Evolutionary conservation across 2,329 filamentous ascomycete species (phyloP).

Genomic region (Blumeria hordei): DNA sequence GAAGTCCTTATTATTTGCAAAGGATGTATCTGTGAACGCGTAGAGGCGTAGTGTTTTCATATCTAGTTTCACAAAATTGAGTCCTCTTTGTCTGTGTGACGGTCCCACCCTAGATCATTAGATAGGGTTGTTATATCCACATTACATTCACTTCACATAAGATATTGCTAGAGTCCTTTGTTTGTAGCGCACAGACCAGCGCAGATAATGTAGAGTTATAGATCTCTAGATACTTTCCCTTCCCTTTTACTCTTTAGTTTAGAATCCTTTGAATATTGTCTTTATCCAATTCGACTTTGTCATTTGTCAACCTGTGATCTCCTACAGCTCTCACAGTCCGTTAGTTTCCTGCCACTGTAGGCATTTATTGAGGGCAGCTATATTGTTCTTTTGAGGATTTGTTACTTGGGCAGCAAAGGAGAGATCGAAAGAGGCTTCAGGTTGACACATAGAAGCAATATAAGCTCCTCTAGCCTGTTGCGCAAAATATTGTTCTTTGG

Average conservation of each 20-base stretch:
- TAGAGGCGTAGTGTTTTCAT: background rate
- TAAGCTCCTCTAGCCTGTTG: slow-evolving; percentile 3
- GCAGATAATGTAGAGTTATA: too few species aligned
- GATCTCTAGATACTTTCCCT: too few species aligned
- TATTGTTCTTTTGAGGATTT: background rate
- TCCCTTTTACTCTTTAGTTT: too few species aligned
- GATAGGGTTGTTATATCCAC: too few species aligned
- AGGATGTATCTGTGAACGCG: background rate
- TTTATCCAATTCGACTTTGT: too few species aligned
- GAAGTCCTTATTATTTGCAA: slow-evolving; percentile 1
- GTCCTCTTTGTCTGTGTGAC: background rate
- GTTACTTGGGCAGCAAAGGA: slow-evolving; percentile 1
- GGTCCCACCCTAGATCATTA: too few species aligned
- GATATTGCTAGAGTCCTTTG: too few species aligned
- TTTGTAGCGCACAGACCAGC: too few species aligned
- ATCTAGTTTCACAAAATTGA: background rate
- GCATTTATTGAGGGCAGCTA: background rate
- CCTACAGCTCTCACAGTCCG: too few species aligned
- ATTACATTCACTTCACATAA: too few species aligned
- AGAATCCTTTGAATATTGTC: too few species aligned
- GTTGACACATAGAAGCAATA: slow-evolving; percentile 2
- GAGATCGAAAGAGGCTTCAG: slow-evolving; percentile 2
- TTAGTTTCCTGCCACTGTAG: background rate
- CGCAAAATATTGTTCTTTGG: slow-evolving; percentile 2
- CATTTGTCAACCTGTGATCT: too few species aligned